phyloP scores from a whole-genome alignment of 2,329 filamentous ascomycete genomes.

The Verticillium isaacii region DNA sequence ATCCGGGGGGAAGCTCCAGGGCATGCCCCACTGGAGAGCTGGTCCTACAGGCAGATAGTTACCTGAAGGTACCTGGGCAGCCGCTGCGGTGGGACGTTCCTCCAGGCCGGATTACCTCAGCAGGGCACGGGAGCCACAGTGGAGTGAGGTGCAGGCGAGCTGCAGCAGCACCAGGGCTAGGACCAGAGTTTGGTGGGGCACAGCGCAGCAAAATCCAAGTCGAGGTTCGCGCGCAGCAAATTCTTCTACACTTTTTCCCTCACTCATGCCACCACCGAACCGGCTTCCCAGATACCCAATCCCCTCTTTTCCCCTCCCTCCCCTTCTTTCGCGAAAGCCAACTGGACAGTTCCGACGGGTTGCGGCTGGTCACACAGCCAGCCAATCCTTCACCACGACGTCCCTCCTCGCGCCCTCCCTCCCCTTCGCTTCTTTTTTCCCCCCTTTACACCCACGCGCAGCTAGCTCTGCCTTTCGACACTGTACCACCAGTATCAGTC shows the following conservation, averaged over 20 bases:
- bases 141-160: background rate
- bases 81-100: background rate
- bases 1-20: background rate
- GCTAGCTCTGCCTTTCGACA: constrained; percentile 60
- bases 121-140: too few relatives aligned
- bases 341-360: constrained; percentile 15
- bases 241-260: constrained; percentile 19
- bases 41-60: too few relatives aligned
- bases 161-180: background rate
- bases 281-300: background rate
- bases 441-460: constrained; percentile 51
- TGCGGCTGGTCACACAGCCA: constrained; percentile 33
- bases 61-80: too few relatives aligned
- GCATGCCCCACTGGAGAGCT: too few relatives aligned
- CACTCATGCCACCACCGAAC: background rate
- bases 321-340: background rate
- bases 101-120: background rate
- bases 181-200: constrained; percentile 8
- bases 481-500: background rate
- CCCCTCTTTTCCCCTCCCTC: constrained; percentile 4
- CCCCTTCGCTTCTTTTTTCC: constrained; percentile 50
- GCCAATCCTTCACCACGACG: constrained; percentile 40
- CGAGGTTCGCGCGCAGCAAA: constrained; percentile 2
- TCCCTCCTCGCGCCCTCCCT: constrained; percentile 26
- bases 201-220: background rate